These are phyloP conservation scores for Spathaspora sp. DNA, from an alignment of 1,139 yeast genomes.

Conservation along the genomic window DNA sequence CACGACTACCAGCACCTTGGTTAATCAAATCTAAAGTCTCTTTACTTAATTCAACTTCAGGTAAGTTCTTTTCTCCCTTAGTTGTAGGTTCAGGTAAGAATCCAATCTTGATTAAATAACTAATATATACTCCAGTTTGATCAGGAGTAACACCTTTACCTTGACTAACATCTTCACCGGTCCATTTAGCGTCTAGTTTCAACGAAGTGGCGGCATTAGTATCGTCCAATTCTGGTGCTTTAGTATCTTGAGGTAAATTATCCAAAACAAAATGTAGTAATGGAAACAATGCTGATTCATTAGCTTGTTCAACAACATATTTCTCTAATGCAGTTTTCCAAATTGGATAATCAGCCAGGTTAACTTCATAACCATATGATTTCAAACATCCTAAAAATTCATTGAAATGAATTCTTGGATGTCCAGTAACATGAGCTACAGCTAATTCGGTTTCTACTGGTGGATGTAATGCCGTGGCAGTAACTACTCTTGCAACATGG, in stretches of 20 bases:
- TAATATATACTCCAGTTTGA: constrained; percentile 72
- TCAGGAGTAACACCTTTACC: constrained; percentile 73
- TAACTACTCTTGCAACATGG: constrained; percentile 91
- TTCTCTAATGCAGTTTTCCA: constrained; percentile 81
- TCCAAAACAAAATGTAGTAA: constrained; percentile 91
- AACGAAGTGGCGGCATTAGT: constrained; percentile 69
- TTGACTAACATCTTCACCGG: constrained; percentile 61
- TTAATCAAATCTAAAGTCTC: constrained; percentile 65
- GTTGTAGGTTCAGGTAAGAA: constrained; percentile 65
- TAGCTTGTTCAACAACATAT: constrained; percentile 66
- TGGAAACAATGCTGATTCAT: constrained; percentile 89
- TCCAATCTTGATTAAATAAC: constrained; percentile 77
- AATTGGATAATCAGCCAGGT: constrained; percentile 61
- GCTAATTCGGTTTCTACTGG: constrained; percentile 51
- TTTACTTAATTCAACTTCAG: constrained; percentile 53
- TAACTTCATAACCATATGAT: constrained; percentile 70
- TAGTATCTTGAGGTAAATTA: constrained; percentile 83
- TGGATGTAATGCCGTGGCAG: constrained; percentile 80
- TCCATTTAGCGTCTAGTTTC: constrained; percentile 56
- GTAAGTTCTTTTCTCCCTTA: constrained; percentile 48
- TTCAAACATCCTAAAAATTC: constrained; percentile 67
- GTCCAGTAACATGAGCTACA: constrained; percentile 97
- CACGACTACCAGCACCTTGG: constrained; percentile 90
- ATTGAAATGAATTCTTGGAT: constrained; percentile 82
- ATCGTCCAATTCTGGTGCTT: constrained; percentile 95